Base-by-base conservation (phyloP, 2,329 filamentous ascomycete species). In the Raffaelea albimanens region DNA sequence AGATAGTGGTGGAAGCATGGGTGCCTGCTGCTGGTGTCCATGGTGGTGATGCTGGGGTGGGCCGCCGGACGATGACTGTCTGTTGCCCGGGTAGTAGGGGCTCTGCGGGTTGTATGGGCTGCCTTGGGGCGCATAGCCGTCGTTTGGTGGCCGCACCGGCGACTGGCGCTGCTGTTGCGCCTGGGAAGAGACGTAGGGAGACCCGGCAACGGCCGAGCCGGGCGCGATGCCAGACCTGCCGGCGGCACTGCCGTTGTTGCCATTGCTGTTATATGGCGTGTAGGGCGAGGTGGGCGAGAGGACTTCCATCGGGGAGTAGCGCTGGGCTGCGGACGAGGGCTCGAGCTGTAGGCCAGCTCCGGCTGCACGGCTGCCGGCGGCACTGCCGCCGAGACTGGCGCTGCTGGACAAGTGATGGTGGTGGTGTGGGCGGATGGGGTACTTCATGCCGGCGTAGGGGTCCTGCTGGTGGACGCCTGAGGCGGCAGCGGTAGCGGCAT, bases 271-370 rank as follows among this genome's bases (percentile, higher is more conserved):
- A 67, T 94, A 94, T 41, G 75, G 61, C 41, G 79, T 76, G 67
- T 94, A 94, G 31, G 88, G 82, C 48, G 86, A 84, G 31, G 83
- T 80, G 38, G 89, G 87, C 51, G 89, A 88, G 52, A 94, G 71
- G 16, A 81, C 78, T 63, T 95, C 91, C 90, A 96, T 96, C 54
- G 91, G 93, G 42, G 91, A 97, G 68, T 97, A 97, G 61, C 90
- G 82, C 64, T 94, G 87, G 50, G 89, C 87, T 49, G 88, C 87
- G 44, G 87, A 76, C 40, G 88, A 93, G 50, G 86, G 82, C 60
- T 91, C 82, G 55, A 82, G 82, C 44, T 91, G 84, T 57, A 88
- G 79, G 52, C 78, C 87, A 51, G 80, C 57, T 39, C 69, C 45
- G 31, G 38, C 41, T 18, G 34, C 20, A 22, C 34, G 25, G 44